A percentile compares a stretch with the other conserved stretches of the same genome.
Conservation (phyloP, 768 basidiomycete genomes). For the Rhodotorula kratochvilovae region DNA sequence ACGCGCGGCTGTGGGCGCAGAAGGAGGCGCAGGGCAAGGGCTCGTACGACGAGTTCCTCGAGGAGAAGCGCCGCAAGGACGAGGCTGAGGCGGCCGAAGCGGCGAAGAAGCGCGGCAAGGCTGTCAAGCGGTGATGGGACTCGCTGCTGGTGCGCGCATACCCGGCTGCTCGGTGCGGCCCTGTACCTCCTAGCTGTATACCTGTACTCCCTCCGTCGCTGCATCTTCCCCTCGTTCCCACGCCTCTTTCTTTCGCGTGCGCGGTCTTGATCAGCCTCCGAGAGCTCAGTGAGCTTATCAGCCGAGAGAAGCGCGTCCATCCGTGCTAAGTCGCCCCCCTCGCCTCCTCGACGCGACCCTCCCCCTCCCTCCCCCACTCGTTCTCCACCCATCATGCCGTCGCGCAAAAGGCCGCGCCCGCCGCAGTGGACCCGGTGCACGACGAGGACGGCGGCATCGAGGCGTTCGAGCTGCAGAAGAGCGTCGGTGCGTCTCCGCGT, state of each 20-base stretch:
- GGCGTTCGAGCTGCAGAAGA: conserved; percentile 81
- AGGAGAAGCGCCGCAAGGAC: conserved; percentile 15
- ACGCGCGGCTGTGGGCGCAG: conserved; percentile 31
- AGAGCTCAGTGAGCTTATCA: no score
- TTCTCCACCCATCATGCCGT: not conserved
- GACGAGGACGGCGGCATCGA: conserved; percentile 77
- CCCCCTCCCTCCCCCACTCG: not conserved
- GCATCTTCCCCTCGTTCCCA: not conserved
- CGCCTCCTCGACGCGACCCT: not conserved
- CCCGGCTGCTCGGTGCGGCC: not conserved
- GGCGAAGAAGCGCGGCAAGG: conserved; percentile 6
- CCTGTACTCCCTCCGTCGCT: not conserved
- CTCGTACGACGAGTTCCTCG: conserved; percentile 26
- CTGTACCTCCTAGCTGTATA: not conserved
- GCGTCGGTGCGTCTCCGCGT: conserved; percentile 56
- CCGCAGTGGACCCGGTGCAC: not conserved
- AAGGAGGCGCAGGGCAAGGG: conserved; percentile 32
- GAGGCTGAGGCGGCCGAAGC: conserved; percentile 1
- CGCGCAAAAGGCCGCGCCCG: conserved; percentile 3
- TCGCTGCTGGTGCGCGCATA: not conserved
- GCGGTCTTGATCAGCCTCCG: not conserved
- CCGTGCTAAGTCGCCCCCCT: not conserved
- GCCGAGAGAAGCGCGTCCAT: no score
- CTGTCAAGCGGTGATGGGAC: conserved; percentile 17
- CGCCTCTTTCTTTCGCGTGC: not conserved